Evolutionary conservation across 163 green algal genomes (phyloP).

Genomic region (Chloromonas sp.): DNA sequence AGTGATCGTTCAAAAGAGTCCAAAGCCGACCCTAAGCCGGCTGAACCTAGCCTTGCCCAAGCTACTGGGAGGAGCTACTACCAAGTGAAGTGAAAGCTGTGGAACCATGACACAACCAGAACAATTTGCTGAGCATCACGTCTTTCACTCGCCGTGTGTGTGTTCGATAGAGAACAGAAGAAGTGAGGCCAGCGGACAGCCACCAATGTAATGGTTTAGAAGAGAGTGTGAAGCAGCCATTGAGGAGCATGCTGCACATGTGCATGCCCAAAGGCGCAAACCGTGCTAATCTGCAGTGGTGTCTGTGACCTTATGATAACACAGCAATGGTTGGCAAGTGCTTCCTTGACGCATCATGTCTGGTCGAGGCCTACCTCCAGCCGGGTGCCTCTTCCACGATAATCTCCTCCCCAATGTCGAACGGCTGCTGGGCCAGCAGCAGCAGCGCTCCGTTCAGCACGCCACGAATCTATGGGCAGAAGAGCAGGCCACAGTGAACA

Average conservation of each 20-base stretch:
- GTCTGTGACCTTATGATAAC: background rate
- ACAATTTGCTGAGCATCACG: too few relatives aligned
- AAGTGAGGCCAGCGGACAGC: too few relatives aligned
- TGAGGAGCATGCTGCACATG: background rate
- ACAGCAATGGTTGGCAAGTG: too few relatives aligned
- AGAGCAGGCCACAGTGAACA: background rate
- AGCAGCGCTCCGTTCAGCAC: constrained; percentile 12
- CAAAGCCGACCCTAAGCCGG: too few relatives aligned
- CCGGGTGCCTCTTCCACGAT: constrained; percentile 17
- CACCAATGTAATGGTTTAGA: background rate
- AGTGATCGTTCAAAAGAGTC: too few relatives aligned
- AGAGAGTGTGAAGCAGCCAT: background rate
- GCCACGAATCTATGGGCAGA: background rate
- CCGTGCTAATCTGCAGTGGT: background rate
- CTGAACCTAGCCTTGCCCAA: too few relatives aligned
- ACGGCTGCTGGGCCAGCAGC: constrained; percentile 23
- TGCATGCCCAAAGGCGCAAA: background rate
- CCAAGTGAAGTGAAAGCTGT: too few relatives aligned
- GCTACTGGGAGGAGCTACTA: too few relatives aligned
- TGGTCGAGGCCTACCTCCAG: constrained; percentile 2
- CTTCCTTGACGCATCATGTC: background rate
- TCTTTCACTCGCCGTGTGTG: too few relatives aligned
- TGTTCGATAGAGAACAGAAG: too few relatives aligned
- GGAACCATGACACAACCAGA: too few relatives aligned
- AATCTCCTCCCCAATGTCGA: constrained; percentile 28